Percentiles rank a stretch among this genome's conserved stretches.
phyloP scores from a whole-genome alignment of 176 grass and related monocot species.

The Bromus sterilis region DNA sequence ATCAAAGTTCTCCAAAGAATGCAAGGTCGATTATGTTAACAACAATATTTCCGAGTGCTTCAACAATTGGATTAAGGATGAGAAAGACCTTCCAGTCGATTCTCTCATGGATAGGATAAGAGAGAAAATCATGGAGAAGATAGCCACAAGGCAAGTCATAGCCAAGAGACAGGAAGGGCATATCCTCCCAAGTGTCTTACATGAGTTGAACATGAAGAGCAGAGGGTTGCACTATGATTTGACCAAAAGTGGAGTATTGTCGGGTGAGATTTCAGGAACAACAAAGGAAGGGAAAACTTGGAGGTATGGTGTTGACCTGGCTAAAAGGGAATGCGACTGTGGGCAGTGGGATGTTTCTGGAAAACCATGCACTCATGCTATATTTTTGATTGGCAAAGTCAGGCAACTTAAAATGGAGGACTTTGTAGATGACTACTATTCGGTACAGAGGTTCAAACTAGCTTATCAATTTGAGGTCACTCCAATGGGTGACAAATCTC shows the following conservation, averaged over 20 bases:
- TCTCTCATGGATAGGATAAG: not conserved
- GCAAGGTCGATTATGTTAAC: not conserved
- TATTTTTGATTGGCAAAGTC: not conserved
- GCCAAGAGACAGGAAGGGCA: not conserved
- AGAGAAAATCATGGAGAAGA: not conserved
- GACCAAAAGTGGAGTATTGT: not conserved
- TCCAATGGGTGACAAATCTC: too few species aligned
- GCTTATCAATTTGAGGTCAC: not conserved
- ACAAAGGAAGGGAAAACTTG: not conserved
- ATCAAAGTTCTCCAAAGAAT: not conserved
- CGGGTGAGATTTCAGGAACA: not conserved
- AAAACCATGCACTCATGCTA: slow-evolving; percentile 5
- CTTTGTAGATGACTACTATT: not conserved
- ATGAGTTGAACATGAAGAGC: not conserved
- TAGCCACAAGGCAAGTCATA: not conserved
- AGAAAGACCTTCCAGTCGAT: not conserved
- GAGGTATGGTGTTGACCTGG: not conserved
- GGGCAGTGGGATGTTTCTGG: not conserved
- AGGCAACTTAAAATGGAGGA: not conserved
- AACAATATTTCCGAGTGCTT: not conserved
- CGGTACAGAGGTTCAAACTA: not conserved
- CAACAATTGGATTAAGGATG: not conserved
- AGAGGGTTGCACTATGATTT: not conserved
- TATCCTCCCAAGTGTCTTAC: not conserved
- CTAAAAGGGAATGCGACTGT: not conserved